Percentiles rank a stretch among this genome's conserved stretches.
Conservation (phyloP, 2,329 filamentous ascomycete species). For the Colletotrichum phormii region DNA sequence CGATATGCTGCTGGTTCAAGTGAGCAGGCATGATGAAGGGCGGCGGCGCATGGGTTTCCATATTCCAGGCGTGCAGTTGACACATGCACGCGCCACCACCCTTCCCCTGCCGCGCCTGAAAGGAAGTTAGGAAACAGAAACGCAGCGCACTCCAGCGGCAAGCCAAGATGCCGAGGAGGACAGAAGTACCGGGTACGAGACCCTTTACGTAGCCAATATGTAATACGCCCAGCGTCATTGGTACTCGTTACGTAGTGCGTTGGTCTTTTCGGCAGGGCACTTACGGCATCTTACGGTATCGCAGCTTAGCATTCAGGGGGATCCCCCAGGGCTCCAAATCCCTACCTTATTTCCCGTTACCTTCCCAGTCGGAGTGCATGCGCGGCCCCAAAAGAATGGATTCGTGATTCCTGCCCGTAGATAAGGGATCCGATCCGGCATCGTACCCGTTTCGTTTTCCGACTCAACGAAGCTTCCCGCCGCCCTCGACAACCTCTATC, state of each 20-base stretch:
- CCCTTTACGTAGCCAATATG: slow-evolving; percentile 11
- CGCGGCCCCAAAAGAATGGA: background rate
- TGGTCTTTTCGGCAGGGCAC: background rate
- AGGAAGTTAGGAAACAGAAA: background rate
- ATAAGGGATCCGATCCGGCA: slow-evolving; percentile 30
- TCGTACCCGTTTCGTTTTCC: slow-evolving; percentile 8
- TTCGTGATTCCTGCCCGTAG: slow-evolving; percentile 25
- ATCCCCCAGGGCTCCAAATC: background rate
- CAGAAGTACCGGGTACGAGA: slow-evolving; percentile 16
- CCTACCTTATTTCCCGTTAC: slow-evolving; percentile 5
- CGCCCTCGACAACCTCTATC: background rate
- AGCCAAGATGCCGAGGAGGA: background rate
- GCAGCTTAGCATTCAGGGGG: background rate
- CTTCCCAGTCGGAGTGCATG: background rate
- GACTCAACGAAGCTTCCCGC: slow-evolving; percentile 6
- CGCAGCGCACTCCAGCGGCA: background rate
- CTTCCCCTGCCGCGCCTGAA: too few species aligned
- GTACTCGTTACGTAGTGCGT: slow-evolving; percentile 21
- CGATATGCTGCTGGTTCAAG: background rate
- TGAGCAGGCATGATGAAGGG: background rate
- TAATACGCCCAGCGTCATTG: background rate
- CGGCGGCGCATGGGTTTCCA: background rate
- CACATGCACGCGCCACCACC: slow-evolving; percentile 16
- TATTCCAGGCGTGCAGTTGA: background rate
- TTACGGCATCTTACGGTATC: slow-evolving; percentile 9